Evolutionary conservation across 345 rosid genomes (phyloP).

Genomic region (Odontarrhena argentea): DNA sequence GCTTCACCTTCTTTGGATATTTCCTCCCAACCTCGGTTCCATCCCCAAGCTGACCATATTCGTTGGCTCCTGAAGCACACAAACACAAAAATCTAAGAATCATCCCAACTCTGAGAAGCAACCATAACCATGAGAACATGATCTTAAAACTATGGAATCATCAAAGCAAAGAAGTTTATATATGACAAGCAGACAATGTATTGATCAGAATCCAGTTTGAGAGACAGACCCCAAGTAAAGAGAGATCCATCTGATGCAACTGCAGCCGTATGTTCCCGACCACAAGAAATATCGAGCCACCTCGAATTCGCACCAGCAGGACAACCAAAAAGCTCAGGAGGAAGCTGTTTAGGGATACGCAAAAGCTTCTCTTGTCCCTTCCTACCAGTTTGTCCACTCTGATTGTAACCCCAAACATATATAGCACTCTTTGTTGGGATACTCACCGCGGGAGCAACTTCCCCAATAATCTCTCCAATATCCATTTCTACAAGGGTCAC

Average conservation of each 20-base stretch:
- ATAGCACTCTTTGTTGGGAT: conserved; percentile 84
- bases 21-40: conserved; percentile 87
- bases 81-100: background rate
- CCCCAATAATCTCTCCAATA: conserved; percentile 69
- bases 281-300: conserved; percentile 92
- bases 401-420: conserved; percentile 96
- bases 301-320: conserved; percentile 75
- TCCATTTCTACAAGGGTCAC: conserved; percentile 51
- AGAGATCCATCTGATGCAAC: conserved; percentile 97
- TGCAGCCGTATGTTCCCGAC: conserved; percentile 92
- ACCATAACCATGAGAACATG: conserved; percentile 10
- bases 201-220: background rate
- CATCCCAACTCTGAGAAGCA: background rate
- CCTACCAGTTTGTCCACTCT: conserved; percentile 92
- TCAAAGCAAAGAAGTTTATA: too few species aligned
- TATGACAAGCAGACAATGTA: too few species aligned
- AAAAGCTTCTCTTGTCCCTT: conserved; percentile 65
- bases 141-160: background rate
- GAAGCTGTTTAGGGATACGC: conserved; percentile 90
- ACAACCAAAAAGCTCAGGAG: conserved; percentile 92
- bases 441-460: conserved; percentile 46
- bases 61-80: conserved; percentile 69
- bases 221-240: conserved; percentile 85
- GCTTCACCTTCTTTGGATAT: conserved; percentile 77
- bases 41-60: conserved; percentile 97